Percentiles rank a stretch among this genome's conserved stretches.
Conservation (phyloP, 768 basidiomycete species). For the Lepiota venenata region DNA sequence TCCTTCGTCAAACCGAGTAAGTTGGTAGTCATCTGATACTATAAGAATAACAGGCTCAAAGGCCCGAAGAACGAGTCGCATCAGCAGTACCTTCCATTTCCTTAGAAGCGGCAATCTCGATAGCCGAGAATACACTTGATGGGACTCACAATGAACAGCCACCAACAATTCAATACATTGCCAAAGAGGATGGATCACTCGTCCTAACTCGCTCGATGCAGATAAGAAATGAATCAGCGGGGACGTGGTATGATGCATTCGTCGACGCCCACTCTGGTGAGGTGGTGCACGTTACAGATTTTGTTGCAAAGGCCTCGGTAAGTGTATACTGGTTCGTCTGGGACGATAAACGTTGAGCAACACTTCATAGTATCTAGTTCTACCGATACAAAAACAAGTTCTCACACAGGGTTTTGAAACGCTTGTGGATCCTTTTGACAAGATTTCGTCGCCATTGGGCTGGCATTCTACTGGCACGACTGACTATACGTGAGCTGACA, state of each 20-base stretch:
- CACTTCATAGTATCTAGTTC: conserved; percentile 33
- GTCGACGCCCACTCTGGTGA: conserved; percentile 49
- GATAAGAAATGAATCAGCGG: conserved; percentile 25
- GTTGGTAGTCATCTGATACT: conserved; percentile 10
- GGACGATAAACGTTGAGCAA: neutral
- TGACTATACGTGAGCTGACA: conserved; percentile 7
- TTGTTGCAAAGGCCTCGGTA: conserved; percentile 37
- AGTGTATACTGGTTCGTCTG: conserved; percentile 2
- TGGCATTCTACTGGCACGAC: conserved; percentile 28
- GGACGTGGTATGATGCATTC: conserved; percentile 55
- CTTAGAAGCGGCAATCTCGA: conserved; percentile 22
- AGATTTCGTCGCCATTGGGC: conserved; percentile 45
- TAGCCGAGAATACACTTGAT: conserved; percentile 18
- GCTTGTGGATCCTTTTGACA: conserved; percentile 45
- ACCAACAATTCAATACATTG: conserved; percentile 37
- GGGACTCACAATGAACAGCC: conserved; percentile 36
- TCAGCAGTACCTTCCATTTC: conserved; percentile 32
- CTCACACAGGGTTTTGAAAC: conserved; percentile 41
- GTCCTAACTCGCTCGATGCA: conserved; percentile 36
- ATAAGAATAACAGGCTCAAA: conserved; percentile 12
- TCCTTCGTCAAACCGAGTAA: conserved; percentile 41
- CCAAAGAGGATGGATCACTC: conserved; percentile 32
- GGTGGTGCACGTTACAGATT: conserved; percentile 44
- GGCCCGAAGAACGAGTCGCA: conserved; percentile 18
- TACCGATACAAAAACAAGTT: conserved; percentile 42